phyloP scores from a whole-genome alignment of 2,329 filamentous ascomycete species.

The Neobulgaria alba region DNA sequence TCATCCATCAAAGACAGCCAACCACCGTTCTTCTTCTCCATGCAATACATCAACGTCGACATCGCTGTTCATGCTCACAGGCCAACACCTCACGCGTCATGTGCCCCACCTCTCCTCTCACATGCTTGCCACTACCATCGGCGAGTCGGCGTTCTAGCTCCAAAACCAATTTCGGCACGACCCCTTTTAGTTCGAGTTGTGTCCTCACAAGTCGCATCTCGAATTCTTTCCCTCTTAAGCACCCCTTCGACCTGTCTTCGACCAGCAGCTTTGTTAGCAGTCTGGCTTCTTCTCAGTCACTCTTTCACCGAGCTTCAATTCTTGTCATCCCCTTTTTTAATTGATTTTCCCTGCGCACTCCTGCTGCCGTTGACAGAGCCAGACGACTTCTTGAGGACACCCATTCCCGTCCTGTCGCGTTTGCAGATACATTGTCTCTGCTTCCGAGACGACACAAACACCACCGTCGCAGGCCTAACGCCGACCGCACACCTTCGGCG shows the following conservation, averaged over 20 bases:
- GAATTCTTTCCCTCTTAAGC: not conserved
- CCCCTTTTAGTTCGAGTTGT: not conserved
- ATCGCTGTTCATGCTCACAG: too few species aligned
- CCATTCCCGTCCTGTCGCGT: not conserved
- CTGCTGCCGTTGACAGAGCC: not conserved
- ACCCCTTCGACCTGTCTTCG: not conserved
- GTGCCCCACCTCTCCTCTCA: too few species aligned
- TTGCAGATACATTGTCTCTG: not conserved
- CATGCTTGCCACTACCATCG: too few species aligned
- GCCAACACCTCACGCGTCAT: too few species aligned
- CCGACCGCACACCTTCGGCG: not conserved
- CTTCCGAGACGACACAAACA: not conserved
- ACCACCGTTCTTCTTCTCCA: too few species aligned
- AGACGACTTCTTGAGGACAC: not conserved
- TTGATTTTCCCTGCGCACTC: not conserved
- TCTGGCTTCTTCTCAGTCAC: not conserved
- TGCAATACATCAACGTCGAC: too few species aligned
- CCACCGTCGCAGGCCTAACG: not conserved
- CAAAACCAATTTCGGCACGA: not conserved
- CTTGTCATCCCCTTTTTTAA: not conserved
- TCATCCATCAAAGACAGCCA: too few species aligned
- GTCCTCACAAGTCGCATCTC: not conserved
- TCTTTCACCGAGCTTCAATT: not conserved
- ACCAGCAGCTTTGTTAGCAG: not conserved
- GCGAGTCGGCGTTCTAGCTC: too few species aligned